Base-by-base conservation (phyloP, 805 yeast species). In the Yarrowia osloensis region DNA sequence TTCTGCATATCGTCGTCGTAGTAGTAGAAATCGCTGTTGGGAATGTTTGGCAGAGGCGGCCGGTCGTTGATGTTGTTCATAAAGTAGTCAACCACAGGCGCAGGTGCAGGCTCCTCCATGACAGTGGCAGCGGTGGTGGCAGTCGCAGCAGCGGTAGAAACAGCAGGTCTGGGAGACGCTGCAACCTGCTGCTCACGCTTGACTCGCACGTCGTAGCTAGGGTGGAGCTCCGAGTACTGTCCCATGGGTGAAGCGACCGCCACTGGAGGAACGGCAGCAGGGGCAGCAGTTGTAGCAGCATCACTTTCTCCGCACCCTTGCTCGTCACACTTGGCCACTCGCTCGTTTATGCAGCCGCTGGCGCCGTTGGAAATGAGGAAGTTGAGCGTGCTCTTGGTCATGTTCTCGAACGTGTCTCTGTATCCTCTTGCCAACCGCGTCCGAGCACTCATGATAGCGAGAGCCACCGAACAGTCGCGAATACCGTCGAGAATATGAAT, bases 371-470 rank as follows among this genome's bases (percentile, higher is more conserved):
- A 63, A 37, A 63, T 50, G 61, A 63, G 39, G 37, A 63, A 49
- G 40, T 63, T 47, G 46, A 63, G 57, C 11, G 37, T 78, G 67
- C 67, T 86, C 84, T 67, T 85, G 84, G 71, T 86, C 76, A 71
- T 87, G 86, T 59, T 86, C 72, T 87, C 91, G 76, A 87, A 87
- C 1, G 88, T 85, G 71, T 87, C 89, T 73, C 90, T 79, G 72
- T 86, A 87, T 44, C 82, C 82, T 19, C 85, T 73, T 0, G 88
- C 89, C 75, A 86, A 84, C 70, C 82, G 82, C 0, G 89, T 84
- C 68, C 90, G 79, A 71, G 87, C 90, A 19, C 88, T 82, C 88
- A 87, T 85, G 6, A 86, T 88, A 72, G 85, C 86, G 19, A 87
- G 75, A 68, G 88, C 84, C 17, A 85, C 81, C 1, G 89, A 85